Evolutionary conservation across 768 basidiomycete species (phyloP).

Genomic region (Cystoderma amianthinum): DNA sequence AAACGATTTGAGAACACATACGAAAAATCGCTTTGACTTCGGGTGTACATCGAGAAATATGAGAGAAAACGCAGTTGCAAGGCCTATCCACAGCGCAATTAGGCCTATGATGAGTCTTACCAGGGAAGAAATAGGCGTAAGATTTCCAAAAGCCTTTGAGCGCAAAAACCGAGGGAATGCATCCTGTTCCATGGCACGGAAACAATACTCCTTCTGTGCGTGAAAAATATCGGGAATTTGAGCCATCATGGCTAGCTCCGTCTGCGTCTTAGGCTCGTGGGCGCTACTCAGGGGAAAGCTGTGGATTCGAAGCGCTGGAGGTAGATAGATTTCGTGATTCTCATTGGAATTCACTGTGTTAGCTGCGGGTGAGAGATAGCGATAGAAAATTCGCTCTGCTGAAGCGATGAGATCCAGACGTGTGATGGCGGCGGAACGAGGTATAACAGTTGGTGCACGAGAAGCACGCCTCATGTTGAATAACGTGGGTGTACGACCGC

Average conservation of each 20-base stretch:
- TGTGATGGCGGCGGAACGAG: conserved; percentile 84
- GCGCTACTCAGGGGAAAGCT: conserved; percentile 78
- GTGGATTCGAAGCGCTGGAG: conserved; percentile 86
- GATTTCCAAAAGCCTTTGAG: conserved; percentile 96
- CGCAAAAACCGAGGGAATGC: conserved; percentile 92
- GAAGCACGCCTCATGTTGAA: conserved; percentile 75
- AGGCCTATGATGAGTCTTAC: conserved; percentile 83
- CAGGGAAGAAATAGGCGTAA: conserved; percentile 87
- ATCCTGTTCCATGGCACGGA: conserved; percentile 93
- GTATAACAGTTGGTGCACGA: conserved; percentile 90
- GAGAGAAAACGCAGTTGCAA: conserved; percentile 84
- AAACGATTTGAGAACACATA: conserved; percentile 38
- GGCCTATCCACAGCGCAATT: conserved; percentile 89
- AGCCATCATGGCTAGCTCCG: conserved; percentile 73
- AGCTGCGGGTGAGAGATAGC: conserved; percentile 84
- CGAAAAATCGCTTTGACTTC: conserved; percentile 90
- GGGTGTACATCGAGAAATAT: conserved; percentile 92
- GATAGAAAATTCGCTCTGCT: conserved; percentile 93
- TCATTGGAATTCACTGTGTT: conserved; percentile 73
- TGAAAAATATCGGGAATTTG: conserved; percentile 97
- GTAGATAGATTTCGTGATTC: conserved; percentile 97
- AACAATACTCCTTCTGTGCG: conserved; percentile 94
- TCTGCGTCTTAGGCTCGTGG: conserved; percentile 62
- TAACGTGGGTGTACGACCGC: conserved; percentile 68
- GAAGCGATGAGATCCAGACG: conserved; percentile 86